Conservation (phyloP, 2,329 filamentous ascomycete genomes). For the Cordyceps cicadae region DNA sequence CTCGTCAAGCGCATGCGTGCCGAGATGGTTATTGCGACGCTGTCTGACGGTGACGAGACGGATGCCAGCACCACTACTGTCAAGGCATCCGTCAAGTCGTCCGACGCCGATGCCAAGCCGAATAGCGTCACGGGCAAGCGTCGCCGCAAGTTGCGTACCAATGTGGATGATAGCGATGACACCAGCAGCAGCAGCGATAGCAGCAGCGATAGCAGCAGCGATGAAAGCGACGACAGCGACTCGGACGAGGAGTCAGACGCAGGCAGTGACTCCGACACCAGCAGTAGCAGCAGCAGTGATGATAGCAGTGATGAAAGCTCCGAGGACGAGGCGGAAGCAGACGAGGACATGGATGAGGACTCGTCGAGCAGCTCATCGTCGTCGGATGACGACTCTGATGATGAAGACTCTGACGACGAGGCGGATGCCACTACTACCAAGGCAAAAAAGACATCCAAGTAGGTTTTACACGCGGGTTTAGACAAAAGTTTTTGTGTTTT, state of each 20-base stretch:
- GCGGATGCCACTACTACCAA: slow-evolving; percentile 11
- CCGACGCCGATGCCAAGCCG: slow-evolving; percentile 32
- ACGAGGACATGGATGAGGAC: slow-evolving; percentile 16
- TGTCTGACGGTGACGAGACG: slow-evolving; percentile 41
- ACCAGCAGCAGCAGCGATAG: slow-evolving; percentile 26
- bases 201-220: slow-evolving; percentile 27
- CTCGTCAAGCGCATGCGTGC: slow-evolving; percentile 56
- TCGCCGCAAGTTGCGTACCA: slow-evolving; percentile 43
- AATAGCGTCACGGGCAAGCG: slow-evolving; percentile 43
- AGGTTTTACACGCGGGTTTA: neutral
- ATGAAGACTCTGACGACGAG: slow-evolving; percentile 26
- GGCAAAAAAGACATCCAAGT: slow-evolving; percentile 2
- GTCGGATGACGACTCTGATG: slow-evolving; percentile 28
- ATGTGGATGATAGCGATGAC: slow-evolving; percentile 32
- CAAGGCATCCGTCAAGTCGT: slow-evolving; percentile 7
- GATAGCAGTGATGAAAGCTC: slow-evolving; percentile 1
- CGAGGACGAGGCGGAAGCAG: slow-evolving; percentile 11
- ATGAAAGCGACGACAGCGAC: slow-evolving; percentile 28
- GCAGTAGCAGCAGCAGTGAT: slow-evolving; percentile 9
- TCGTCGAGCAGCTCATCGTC: slow-evolving; percentile 37
- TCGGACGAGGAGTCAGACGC: slow-evolving; percentile 28
- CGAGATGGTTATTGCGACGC: slow-evolving; percentile 47
- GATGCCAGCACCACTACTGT: slow-evolving; percentile 22
- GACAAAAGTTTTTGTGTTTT: slow-evolving; percentile 2
- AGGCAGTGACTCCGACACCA: slow-evolving; percentile 2